Percentiles rank a stretch among this genome's conserved stretches.
These are phyloP conservation scores for Phytophthora citricola DNA, from an alignment of 352 stramenopile species.

Conservation along the genomic window DNA sequence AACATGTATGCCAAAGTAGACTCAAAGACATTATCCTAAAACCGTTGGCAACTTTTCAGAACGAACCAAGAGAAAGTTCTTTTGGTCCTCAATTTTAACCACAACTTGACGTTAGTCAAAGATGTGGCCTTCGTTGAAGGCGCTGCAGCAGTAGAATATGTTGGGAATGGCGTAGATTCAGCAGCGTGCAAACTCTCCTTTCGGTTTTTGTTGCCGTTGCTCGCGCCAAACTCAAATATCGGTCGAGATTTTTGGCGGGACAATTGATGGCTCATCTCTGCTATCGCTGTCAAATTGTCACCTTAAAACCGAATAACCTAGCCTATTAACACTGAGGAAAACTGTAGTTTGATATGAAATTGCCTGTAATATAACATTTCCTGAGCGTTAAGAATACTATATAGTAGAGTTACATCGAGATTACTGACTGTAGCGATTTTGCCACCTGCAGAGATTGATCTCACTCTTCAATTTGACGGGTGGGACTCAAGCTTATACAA, in stretches of 20 bases:
- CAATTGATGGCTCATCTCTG: conserved; percentile 1
- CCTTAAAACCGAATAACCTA: too few species aligned
- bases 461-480: conserved; percentile 40
- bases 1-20: too few species aligned
- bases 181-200: too few species aligned
- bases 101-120: conserved; percentile 12
- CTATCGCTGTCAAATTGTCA: background rate
- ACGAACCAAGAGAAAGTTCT: conserved; percentile 35
- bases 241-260: conserved; percentile 19
- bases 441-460: background rate
- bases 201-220: background rate
- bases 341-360: too few species aligned
- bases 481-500: conserved; percentile 1
- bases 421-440: background rate
- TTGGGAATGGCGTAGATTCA: background rate
- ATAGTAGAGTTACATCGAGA: too few species aligned
- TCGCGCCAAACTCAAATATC: background rate
- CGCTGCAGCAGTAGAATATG: background rate
- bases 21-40: too few species aligned
- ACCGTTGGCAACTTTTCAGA: too few species aligned
- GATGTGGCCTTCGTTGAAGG: conserved; percentile 6
- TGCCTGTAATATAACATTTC: too few species aligned
- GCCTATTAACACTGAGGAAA: too few species aligned
- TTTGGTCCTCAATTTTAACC: conserved; percentile 15
- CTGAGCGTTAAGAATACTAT: too few species aligned